A percentile compares a stretch with the other conserved stretches of the same genome.
Conservation (phyloP, 2,329 filamentous ascomycete genomes). For the Fusarium dimerum region DNA sequence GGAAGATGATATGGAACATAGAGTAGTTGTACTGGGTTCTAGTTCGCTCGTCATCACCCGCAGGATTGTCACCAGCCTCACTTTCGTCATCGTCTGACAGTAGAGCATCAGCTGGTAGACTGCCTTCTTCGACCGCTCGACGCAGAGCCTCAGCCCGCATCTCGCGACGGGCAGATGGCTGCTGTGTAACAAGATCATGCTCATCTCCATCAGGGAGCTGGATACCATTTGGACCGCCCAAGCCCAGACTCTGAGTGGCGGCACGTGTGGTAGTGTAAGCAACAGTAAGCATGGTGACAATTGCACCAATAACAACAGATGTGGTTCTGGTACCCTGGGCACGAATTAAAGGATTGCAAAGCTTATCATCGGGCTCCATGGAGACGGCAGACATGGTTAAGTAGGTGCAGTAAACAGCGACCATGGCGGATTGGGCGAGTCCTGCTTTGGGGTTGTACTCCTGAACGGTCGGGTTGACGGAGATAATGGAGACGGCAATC, state of each 20-base stretch:
- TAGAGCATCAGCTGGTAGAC: slow-evolving; percentile 85
- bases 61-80: slow-evolving; percentile 61
- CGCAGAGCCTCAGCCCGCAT: slow-evolving; percentile 93
- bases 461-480: slow-evolving; percentile 87
- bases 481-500: slow-evolving; percentile 77
- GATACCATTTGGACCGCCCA: slow-evolving; percentile 55
- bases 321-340: slow-evolving; percentile 87
- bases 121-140: slow-evolving; percentile 88
- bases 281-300: slow-evolving; percentile 95
- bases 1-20: slow-evolving; percentile 96
- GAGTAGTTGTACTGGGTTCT: slow-evolving; percentile 95
- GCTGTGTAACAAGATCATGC: slow-evolving; percentile 84
- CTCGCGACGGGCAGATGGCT: slow-evolving; percentile 77
- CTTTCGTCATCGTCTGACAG: slow-evolving; percentile 72
- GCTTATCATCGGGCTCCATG: slow-evolving; percentile 93
- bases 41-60: slow-evolving; percentile 83
- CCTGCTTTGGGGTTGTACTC: slow-evolving; percentile 91
- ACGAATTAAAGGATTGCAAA: slow-evolving; percentile 88
- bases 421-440: slow-evolving; percentile 95
- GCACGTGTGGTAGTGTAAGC: slow-evolving; percentile 97
- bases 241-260: slow-evolving; percentile 82
- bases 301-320: slow-evolving; percentile 86
- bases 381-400: slow-evolving; percentile 97
- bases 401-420: slow-evolving; percentile 97
- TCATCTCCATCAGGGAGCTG: slow-evolving; percentile 71